Conservation (phyloP, 805 yeast species). For the Candida hungchunana region DNA sequence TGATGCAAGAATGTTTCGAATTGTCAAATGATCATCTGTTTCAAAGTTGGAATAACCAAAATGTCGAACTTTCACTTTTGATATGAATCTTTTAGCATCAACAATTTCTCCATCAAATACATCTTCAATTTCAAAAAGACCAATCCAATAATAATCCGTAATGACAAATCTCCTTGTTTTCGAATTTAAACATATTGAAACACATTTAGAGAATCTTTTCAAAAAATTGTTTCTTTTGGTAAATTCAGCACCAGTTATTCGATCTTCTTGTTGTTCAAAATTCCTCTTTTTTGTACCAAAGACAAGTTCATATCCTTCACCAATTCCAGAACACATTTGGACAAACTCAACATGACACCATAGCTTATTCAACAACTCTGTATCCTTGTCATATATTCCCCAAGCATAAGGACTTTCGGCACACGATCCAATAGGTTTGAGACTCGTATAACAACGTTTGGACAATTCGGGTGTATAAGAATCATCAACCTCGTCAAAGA, state of each 20-base stretch:
- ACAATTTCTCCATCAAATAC: slow-evolving; percentile 24
- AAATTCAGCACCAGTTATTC: slow-evolving; percentile 17
- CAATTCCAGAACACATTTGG: slow-evolving; percentile 20
- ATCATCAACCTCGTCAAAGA: slow-evolving; percentile 16
- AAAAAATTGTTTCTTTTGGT: slow-evolving; percentile 25
- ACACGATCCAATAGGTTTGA: slow-evolving; percentile 25
- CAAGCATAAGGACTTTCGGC: slow-evolving; percentile 21
- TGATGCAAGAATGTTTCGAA: slow-evolving; percentile 23
- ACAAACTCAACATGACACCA: slow-evolving; percentile 25
- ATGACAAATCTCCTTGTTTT: slow-evolving; percentile 24
- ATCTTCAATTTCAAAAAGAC: slow-evolving; percentile 25
- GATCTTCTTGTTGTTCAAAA: slow-evolving; percentile 2
- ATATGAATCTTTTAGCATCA: slow-evolving; percentile 19
- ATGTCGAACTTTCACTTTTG: slow-evolving; percentile 25
- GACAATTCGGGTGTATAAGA: slow-evolving; percentile 13
- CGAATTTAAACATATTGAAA: slow-evolving; percentile 26
- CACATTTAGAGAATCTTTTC: slow-evolving; percentile 25
- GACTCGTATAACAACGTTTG: slow-evolving; percentile 9
- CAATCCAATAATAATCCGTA: slow-evolving; percentile 27
- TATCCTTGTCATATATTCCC: slow-evolving; percentile 21
- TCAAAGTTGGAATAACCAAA: slow-evolving; percentile 23
- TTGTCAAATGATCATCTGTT: slow-evolving; percentile 15
- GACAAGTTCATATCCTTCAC: slow-evolving; percentile 27
- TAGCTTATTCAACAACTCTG: slow-evolving; percentile 17
- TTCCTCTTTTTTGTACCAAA: slow-evolving; percentile 19